Base-by-base conservation (phyloP, 371 early-diverging fungal genomes). In the Enterocytospora artemiae region DNA sequence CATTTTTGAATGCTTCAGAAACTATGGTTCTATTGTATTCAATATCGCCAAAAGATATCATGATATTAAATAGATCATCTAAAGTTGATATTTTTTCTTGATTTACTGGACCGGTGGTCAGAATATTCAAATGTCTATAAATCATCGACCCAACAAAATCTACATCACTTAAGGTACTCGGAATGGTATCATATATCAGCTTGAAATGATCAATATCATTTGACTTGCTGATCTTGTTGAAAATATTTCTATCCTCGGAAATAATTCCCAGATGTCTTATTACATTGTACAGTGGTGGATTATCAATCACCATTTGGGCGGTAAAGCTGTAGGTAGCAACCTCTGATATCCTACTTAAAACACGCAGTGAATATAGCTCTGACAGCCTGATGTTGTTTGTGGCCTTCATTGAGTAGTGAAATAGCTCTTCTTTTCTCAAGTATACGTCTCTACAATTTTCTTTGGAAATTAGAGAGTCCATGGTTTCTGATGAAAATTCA, bases 401-500 rank as follows among this genome's bases (percentile, higher is more conserved):
- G 12, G 52, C 30, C 22, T 58, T 59, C 20, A 67, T 44, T 52
- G 60, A 52, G 16, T 45, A 22, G 33, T 39, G 45, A 28, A 59
- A 41, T 36, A 70, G 48, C 34, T 71, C 63, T 25, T 66, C 59
- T 44, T 55, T 55, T 36, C 60, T 50, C 39, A 39, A 33, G 32
- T 58, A 67, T 36, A 71, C 54, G 36, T 52, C 45, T 50, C 41
- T 62, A 31, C 39, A 63, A 44, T 66, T 71, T 30, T 22, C 28
- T 48, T 56, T 58, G 32, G 49, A 43, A 30, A 71, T 61, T 4
- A 67, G 32, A 3, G 28, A 27, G 0, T 39, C n/a, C 32, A 71
- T 31, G 9, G 55, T 41, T 36, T 54, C 36, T 28, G 32, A 41
- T 33, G 32, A 66, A 24, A 61, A 41, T n/a, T 24, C 18, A 22